These are phyloP conservation scores for Scedosporium dehoogii DNA, from an alignment of 2,329 filamentous ascomycete species.

Conservation along the genomic window DNA sequence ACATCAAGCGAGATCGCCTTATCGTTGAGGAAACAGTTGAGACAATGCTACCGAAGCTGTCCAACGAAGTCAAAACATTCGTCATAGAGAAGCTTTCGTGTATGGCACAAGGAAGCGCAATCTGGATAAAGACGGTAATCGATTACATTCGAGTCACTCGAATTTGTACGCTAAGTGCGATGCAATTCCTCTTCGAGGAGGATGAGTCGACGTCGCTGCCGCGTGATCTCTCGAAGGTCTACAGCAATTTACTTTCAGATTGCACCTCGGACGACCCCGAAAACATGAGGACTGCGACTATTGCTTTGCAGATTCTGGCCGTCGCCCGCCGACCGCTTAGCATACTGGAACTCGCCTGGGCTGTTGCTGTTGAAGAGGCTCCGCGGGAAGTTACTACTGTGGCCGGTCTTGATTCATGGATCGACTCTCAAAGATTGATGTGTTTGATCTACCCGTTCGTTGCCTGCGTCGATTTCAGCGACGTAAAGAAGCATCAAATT, in stretches of 20 bases:
- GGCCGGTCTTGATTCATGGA: background rate
- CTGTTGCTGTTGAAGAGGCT: slow-evolving; percentile 13
- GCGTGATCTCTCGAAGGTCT: slow-evolving; percentile 9
- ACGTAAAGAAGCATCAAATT: slow-evolving; percentile 11
- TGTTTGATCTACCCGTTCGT: slow-evolving; percentile 13
- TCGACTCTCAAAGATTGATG: slow-evolving; percentile 18
- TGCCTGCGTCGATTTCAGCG: slow-evolving; percentile 8
- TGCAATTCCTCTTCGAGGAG: background rate
- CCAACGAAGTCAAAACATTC: slow-evolving; percentile 10
- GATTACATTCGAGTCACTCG: slow-evolving; percentile 8
- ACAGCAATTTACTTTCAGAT: slow-evolving; percentile 10
- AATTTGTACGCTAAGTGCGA: background rate
- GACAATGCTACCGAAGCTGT: slow-evolving; percentile 7
- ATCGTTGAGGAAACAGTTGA: background rate
- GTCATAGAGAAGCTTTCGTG: slow-evolving; percentile 10
- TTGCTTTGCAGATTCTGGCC: slow-evolving; percentile 15
- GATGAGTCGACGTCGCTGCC: slow-evolving; percentile 1
- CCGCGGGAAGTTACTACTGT: slow-evolving; percentile 14
- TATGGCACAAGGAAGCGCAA: slow-evolving; percentile 11
- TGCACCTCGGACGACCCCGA: slow-evolving; percentile 10
- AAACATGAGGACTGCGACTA: slow-evolving; percentile 7
- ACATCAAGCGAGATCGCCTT: background rate
- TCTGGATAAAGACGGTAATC: slow-evolving; percentile 13
- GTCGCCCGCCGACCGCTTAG: slow-evolving; percentile 17
- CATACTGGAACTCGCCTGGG: slow-evolving; percentile 20